These are phyloP conservation scores for Camellia granthamiana DNA, from an alignment of 148 eudicot genomes.

Conservation along the genomic window DNA sequence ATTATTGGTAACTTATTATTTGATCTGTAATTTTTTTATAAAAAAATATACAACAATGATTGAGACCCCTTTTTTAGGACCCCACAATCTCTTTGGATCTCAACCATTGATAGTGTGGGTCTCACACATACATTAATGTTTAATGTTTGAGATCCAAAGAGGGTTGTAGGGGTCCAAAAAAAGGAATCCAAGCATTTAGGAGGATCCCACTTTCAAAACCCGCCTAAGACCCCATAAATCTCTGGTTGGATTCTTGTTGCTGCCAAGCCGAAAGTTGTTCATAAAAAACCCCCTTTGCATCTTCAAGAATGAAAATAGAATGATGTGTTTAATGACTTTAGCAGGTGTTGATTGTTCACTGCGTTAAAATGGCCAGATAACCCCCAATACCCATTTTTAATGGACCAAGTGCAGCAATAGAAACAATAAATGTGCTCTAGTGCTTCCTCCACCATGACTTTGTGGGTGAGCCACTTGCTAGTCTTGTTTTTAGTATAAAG, in stretches of 20 bases:
- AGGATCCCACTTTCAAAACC: too few relatives aligned
- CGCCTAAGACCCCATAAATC: too few relatives aligned
- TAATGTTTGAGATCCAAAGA: too few relatives aligned
- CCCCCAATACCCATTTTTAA: not conserved
- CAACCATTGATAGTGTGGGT: too few relatives aligned
- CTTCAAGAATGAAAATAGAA: not conserved
- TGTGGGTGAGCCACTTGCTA: not conserved
- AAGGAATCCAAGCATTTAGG: too few relatives aligned
- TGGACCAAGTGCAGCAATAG: constrained; percentile 13
- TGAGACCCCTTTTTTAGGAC: too few relatives aligned
- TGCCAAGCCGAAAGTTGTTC: not conserved
- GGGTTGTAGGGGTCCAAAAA: too few relatives aligned
- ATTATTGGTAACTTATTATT: too few relatives aligned
- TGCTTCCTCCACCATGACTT: constrained; percentile 25
- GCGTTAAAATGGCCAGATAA: not conserved
- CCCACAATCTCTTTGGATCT: too few relatives aligned
- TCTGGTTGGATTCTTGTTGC: not conserved
- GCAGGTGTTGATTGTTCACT: not conserved
- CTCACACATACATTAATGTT: too few relatives aligned
- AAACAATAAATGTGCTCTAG: constrained; percentile 3
- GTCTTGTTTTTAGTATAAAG: not conserved
- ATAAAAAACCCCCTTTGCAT: not conserved
- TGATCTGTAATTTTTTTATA: too few relatives aligned
- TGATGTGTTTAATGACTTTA: not conserved
- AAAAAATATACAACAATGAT: too few relatives aligned